Evolutionary conservation across 352 stramenopile genomes (phyloP).

Genomic region (Pythium rishiriense): DNA sequence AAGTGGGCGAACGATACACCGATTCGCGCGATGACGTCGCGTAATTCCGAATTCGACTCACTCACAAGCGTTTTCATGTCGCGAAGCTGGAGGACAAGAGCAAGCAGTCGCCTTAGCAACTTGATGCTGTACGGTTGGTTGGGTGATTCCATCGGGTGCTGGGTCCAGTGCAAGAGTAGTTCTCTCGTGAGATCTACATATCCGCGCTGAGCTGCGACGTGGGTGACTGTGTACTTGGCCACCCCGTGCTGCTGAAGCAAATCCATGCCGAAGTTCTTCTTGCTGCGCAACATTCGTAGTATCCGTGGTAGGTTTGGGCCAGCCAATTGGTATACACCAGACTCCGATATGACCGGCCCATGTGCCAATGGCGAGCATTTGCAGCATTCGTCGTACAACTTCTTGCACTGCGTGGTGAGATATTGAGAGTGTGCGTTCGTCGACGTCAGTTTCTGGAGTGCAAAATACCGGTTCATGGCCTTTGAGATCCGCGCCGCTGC

Average conservation of each 20-base stretch:
- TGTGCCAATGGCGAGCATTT: conserved; percentile 57
- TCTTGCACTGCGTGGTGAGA: conserved; percentile 58
- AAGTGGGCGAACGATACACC: conserved; percentile 65
- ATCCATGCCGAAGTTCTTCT: conserved; percentile 59
- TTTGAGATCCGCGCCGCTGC: conserved; percentile 51
- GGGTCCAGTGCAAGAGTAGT: conserved; percentile 59
- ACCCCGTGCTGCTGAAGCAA: conserved; percentile 64
- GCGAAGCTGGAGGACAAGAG: conserved; percentile 51
- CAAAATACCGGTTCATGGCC: conserved; percentile 58
- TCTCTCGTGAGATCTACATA: conserved; percentile 65
- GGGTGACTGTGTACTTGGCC: conserved; percentile 59
- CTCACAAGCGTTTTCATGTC: conserved; percentile 53
- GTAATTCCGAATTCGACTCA: conserved; percentile 58
- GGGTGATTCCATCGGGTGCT: conserved; percentile 58
- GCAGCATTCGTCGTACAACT: conserved; percentile 77
- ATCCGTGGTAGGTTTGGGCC: conserved; percentile 70
- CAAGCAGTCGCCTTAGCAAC: conserved; percentile 47
- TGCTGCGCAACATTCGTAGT: conserved; percentile 51
- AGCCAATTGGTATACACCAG: conserved; percentile 60
- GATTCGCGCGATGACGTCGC: conserved; percentile 48
- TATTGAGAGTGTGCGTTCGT: conserved; percentile 46
- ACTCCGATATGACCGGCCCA: conserved; percentile 52
- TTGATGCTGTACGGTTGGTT: conserved; percentile 68
- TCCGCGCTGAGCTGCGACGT: conserved; percentile 68
- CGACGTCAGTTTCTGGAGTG: conserved; percentile 42